phyloP scores from a whole-genome alignment of 192 early-diverging fungal genomes.

The Coemansia javaensis region DNA sequence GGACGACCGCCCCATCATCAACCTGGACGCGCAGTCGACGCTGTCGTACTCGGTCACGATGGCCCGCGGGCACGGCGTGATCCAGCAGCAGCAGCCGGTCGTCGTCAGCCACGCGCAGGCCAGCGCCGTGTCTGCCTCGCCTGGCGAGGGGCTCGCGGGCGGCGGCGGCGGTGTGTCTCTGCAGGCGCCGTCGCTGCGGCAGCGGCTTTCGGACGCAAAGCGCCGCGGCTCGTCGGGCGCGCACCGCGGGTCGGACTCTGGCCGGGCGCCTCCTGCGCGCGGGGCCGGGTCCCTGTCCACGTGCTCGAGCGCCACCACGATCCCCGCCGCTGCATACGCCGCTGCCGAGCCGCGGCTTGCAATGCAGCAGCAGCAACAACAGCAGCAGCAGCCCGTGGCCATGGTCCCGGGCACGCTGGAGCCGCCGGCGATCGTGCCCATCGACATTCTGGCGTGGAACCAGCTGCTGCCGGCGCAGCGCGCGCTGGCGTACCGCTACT shows the following conservation, averaged over 20 bases:
- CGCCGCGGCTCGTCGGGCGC: conserved; percentile 9
- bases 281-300: background rate
- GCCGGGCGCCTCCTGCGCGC: too few species aligned
- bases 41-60: conserved; percentile 18
- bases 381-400: too few species aligned
- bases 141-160: too few species aligned
- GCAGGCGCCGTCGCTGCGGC: conserved; percentile 4
- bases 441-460: conserved; percentile 46
- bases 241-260: background rate
- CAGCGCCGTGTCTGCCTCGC: background rate
- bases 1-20: conserved; percentile 32
- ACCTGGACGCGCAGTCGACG: conserved; percentile 12
- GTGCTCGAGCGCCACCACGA: conserved; percentile 2
- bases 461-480: conserved; percentile 46
- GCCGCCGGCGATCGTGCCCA: conserved; percentile 36
- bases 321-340: background rate
- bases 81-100: conserved; percentile 13
- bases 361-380: too few species aligned
- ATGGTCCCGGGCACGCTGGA: conserved; percentile 18
- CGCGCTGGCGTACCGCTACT: conserved; percentile 37
- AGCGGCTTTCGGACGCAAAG: conserved; percentile 10
- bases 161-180: too few species aligned
- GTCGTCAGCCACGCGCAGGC: background rate
- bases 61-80: conserved; percentile 12
- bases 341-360: background rate